Base-by-base conservation (phyloP, 2,329 filamentous ascomycete genomes). In the Colletotrichum coccodes region DNA sequence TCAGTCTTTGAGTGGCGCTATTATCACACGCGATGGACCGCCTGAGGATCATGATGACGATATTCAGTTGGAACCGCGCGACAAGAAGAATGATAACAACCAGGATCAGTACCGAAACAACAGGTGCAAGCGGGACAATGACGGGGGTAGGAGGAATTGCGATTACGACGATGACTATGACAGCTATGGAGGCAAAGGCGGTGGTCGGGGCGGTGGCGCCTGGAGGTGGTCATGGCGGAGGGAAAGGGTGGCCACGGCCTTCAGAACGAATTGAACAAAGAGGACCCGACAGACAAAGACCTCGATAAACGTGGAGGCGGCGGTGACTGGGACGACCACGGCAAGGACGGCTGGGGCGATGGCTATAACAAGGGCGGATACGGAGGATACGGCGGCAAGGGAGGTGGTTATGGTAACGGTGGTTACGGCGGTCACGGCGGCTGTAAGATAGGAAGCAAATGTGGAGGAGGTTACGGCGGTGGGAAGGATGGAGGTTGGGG, bases 51-150 rank as follows among this genome's bases (percentile, higher is more conserved):
- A n/a, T n/a, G n/a, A n/a, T n/a, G 9, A 49, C 4, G 26, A n/a
- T 26, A 16, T 18, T 23, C 21, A 38, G 30, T 12, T 59, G 32
- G 53, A 50, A 21, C 12, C 36, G 7, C 36, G 56, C 8, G 56
- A 60, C 21, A 23, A 58, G 36, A 36, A 46, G 3, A 18, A 38
- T 7, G 30, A 58, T 4, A 23, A 59, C 28, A 42, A 36, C 2
- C 36, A 59, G n/a, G 53, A 60, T 14, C 21, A 34, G 6, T 14
- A 60, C 26, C 53, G 23, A 4, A 21, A 30, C 18, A 38, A 42
- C 56, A 38, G 32, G 12, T 68, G 64, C 60, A 64, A 26, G 16
- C 61, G 60, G 6, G 40, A 34, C 32, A 40, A 18, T 21, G 12
- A n/a, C 11, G 21, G 40, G 3, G 42, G 60, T 6, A 38, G 23